Evolutionary conservation across 2,329 filamentous ascomycete species (phyloP), one percentile per base, ranked within the genome.

Genomic region (Pestalotiopsis sp.): DNA sequence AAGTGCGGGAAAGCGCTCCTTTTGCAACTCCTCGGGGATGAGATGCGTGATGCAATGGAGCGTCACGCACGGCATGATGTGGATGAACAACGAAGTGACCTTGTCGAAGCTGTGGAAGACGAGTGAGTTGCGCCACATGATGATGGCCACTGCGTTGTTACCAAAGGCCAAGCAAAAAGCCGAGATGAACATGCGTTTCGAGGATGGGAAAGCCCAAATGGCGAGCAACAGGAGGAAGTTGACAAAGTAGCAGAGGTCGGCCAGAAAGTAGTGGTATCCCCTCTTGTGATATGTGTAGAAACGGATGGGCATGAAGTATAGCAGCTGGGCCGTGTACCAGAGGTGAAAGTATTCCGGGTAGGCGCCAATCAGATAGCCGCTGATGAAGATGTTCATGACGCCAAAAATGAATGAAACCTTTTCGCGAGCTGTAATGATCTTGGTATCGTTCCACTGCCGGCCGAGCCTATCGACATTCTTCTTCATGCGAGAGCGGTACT

Each of bases 21-120:
- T 83, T 76, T 97, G 92, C 57, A 87, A 79, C 25, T 90, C 88
- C 1, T 88, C 80, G 0, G 92, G 82, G 13, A 94, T 85, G 23
- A 98, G 85, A 78, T 99, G 96, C 17, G 97, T 93, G 14, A 99
- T 86, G 77, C 94, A 97, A 80, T 99, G 96, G 13, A 99, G 87
- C 1, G 95, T 93, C 5, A 93, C 95, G 73, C 95, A 97, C 1
- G 96, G 96, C 95, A 99, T 99, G 76, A 99, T 97, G 80, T 99
- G 96, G 74, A 99, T 98, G 83, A 99, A 99, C n/a, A 99, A 87
- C 78, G 93, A 96, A 13, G 95, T 97, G 70, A 98, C 94, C 82
- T 99, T 99, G 86, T 99, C 96, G 81, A 99, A 91, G 77, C 94
- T 97, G 84, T 99, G 96, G 80, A 99, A 99, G 61, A 99, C 96